phyloP scores from a whole-genome alignment of 2,329 filamentous ascomycete genomes.

The Trichoderma sp. region DNA sequence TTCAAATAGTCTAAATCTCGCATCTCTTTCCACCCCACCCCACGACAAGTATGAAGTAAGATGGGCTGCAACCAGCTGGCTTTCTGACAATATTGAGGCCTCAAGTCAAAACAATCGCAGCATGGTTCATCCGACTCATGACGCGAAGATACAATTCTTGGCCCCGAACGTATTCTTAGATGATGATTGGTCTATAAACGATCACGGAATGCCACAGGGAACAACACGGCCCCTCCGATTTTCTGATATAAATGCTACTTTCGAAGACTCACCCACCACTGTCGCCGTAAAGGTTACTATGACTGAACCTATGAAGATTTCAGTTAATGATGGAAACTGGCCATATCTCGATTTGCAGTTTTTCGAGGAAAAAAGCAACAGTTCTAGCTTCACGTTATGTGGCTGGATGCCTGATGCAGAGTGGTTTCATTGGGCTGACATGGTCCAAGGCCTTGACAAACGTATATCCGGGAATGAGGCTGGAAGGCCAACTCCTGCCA shows the following conservation, averaged over 20 bases:
- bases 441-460: conserved; percentile 32
- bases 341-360: conserved; percentile 32
- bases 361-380: conserved; percentile 35
- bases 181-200: conserved; percentile 26
- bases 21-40: neutral
- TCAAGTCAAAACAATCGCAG: neutral
- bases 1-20: neutral
- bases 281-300: neutral
- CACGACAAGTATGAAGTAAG: neutral
- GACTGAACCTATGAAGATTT: neutral
- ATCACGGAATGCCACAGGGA: neutral
- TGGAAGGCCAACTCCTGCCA: neutral
- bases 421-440: conserved; percentile 36
- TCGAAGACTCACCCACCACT: neutral
- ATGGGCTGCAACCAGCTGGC: conserved; percentile 1
- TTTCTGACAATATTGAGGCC: neutral
- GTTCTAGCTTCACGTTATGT: conserved; percentile 41
- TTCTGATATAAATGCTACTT: neutral
- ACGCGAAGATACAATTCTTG: conserved; percentile 36
- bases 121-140: neutral
- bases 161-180: conserved; percentile 42
- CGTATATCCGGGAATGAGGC: conserved; percentile 21
- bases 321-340: conserved; percentile 33
- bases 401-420: conserved; percentile 44
- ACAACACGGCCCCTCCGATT: neutral